Evolutionary conservation across 1,139 yeast genomes (phyloP).

Genomic region (Debaryomyces fabryi): DNA sequence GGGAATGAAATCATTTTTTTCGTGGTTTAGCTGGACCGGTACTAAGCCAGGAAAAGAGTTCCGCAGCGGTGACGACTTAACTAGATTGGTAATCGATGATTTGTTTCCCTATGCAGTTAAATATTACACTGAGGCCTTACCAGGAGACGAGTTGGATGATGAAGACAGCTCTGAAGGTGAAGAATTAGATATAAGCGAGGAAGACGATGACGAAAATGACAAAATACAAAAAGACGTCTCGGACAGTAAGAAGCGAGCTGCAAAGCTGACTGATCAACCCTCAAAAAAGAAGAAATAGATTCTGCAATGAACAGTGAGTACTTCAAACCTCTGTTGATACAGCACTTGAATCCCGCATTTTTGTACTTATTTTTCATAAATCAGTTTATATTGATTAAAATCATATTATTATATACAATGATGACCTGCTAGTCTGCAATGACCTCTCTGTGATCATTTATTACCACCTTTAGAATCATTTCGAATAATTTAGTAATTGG

Average conservation of each 20-base stretch:
- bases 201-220: conserved; percentile 5
- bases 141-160: conserved; percentile 56
- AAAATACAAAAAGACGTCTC: background rate
- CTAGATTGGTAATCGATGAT: conserved; percentile 65
- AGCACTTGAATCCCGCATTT: background rate
- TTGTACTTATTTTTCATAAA: too few species aligned
- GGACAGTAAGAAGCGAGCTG: background rate
- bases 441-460: background rate
- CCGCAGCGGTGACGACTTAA: conserved; percentile 70
- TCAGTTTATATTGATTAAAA: background rate
- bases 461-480: background rate
- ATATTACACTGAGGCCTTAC: conserved; percentile 70
- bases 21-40: conserved; percentile 80
- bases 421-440: background rate
- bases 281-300: conserved; percentile 5
- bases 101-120: conserved; percentile 72
- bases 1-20: conserved; percentile 75
- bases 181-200: conserved; percentile 50
- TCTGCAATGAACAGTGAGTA: background rate
- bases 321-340: background rate
- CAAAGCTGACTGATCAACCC: background rate
- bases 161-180: conserved; percentile 59
- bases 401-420: background rate
- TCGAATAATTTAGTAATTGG: background rate
- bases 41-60: conserved; percentile 71